phyloP scores from a whole-genome alignment of 192 early-diverging fungal species.

The Chytriomyces confervae region DNA sequence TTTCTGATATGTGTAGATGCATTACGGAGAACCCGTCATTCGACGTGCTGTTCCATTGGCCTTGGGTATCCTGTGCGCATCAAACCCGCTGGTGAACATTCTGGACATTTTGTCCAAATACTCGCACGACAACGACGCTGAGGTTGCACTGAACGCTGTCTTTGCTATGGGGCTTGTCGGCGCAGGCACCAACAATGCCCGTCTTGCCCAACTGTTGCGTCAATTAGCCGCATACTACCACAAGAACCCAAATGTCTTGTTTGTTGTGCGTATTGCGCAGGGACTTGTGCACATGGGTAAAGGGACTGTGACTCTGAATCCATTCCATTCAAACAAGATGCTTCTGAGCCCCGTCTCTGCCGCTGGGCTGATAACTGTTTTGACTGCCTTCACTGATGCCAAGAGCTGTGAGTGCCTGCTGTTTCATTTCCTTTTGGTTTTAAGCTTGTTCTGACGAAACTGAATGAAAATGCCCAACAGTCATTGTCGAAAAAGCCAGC shows the following conservation, averaged over 20 bases:
- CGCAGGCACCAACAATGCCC: conserved; percentile 98
- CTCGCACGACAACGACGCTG: conserved; percentile 97
- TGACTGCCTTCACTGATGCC: conserved; percentile 89
- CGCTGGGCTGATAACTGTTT: conserved; percentile 84
- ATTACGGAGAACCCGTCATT: conserved; percentile 96
- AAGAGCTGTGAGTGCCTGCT: conserved; percentile 71
- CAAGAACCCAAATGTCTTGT: conserved; percentile 88
- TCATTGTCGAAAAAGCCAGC: conserved; percentile 78
- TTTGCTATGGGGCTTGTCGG: conserved; percentile 99
- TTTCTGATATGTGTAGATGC: conserved; percentile 69
- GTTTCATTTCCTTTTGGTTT: conserved; percentile 11
- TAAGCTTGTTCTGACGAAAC: conserved; percentile 7
- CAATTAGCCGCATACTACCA: conserved; percentile 97
- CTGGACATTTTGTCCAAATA: conserved; percentile 97
- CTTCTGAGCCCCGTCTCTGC: conserved; percentile 90
- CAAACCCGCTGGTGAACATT: conserved; percentile 90
- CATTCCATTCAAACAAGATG: conserved; percentile 89
- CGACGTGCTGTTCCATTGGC: conserved; percentile 94
- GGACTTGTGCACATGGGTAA: conserved; percentile 96
- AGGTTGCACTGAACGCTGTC: conserved; percentile 94
- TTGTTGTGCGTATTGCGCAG: conserved; percentile 85
- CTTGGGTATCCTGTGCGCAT: conserved; percentile 92
- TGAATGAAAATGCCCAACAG: conserved; percentile 34
- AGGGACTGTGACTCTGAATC: conserved; percentile 96
- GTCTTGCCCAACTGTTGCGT: conserved; percentile 95